Percentiles rank a stretch among this genome's conserved stretches.
phyloP scores from a whole-genome alignment of 1,284 basidiomycete species.

The Ceratobasidium theobromae region DNA sequence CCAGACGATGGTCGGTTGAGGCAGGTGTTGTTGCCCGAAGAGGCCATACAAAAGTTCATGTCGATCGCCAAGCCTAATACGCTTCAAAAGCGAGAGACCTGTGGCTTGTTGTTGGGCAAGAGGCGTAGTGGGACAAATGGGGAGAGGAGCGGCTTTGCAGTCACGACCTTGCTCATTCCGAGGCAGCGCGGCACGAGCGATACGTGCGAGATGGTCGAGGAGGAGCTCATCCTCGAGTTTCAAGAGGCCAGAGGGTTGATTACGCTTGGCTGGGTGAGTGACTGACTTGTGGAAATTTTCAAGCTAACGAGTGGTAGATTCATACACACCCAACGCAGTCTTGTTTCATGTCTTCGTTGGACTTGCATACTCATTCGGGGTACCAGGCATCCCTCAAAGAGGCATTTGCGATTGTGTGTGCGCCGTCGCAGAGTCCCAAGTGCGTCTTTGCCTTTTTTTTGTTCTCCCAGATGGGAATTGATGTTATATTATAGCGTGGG shows the following conservation, averaged over 20 bases:
- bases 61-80: constrained; percentile 67
- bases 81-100: constrained; percentile 60
- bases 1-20: constrained; percentile 19
- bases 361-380: constrained; percentile 83
- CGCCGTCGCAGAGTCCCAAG: constrained; percentile 76
- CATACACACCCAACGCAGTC: constrained; percentile 90
- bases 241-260: constrained; percentile 72
- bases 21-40: constrained; percentile 54
- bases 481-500: constrained; percentile 58
- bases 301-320: constrained; percentile 54
- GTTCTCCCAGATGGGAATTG: not conserved
- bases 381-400: constrained; percentile 88
- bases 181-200: constrained; percentile 82
- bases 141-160: constrained; percentile 64
- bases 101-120: constrained; percentile 62
- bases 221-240: constrained; percentile 81
- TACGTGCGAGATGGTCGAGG: constrained; percentile 85
- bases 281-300: constrained; percentile 6
- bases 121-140: constrained; percentile 55
- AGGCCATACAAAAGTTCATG: constrained; percentile 70
- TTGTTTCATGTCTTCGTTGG: constrained; percentile 88
- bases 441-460: constrained; percentile 43
- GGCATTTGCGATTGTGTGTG: constrained; percentile 88
- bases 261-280: constrained; percentile 83
- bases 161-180: constrained; percentile 78